phyloP scores from a whole-genome alignment of 129 eudicot species.

The Flaveria brownii region DNA sequence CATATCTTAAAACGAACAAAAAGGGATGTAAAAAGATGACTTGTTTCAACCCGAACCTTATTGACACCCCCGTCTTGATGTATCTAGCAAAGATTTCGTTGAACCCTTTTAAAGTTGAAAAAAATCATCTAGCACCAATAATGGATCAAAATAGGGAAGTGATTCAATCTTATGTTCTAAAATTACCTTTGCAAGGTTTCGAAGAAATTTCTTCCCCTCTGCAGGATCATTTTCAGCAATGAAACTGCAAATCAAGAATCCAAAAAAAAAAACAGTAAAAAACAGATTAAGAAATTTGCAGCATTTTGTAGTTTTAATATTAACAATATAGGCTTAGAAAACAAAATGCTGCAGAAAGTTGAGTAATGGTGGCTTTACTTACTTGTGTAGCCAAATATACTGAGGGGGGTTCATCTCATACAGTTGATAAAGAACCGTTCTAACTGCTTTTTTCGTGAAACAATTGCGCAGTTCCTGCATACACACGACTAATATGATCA shows the following conservation, averaged over 20 bases:
- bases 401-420: constrained; percentile 80
- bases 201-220: constrained; percentile 61
- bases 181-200: constrained; percentile 64
- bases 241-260: constrained; percentile 46
- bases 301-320: not conserved
- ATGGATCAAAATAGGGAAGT: not conserved
- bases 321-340: not conserved
- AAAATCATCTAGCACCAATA: constrained; percentile 6
- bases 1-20: not conserved
- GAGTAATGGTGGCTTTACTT: constrained; percentile 39
- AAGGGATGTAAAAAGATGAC: not conserved
- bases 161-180: not conserved
- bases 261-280: not conserved
- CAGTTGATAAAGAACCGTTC: constrained; percentile 75
- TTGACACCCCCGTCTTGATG: not conserved
- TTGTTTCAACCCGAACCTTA: no score
- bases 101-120: not conserved
- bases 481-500: not conserved
- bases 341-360: constrained; percentile 18
- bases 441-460: constrained; percentile 65
- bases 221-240: constrained; percentile 59
- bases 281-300: not conserved
- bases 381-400: constrained; percentile 73
- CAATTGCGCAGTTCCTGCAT: constrained; percentile 60
- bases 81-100: not conserved